Evolutionary conservation across 2,329 filamentous ascomycete species (phyloP).

Genomic region (Zopfia rhizophila): DNA sequence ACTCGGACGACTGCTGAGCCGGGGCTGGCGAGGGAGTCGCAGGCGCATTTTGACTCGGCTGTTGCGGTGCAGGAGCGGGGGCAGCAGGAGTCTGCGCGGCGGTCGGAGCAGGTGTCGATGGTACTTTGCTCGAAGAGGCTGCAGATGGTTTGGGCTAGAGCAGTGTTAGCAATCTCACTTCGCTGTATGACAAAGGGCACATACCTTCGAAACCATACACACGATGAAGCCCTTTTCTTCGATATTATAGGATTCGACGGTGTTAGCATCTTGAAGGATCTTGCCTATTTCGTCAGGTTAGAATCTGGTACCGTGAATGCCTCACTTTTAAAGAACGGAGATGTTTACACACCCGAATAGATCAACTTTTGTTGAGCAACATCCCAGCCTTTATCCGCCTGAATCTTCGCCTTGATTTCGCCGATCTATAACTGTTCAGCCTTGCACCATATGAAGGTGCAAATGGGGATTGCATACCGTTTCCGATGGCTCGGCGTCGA

Average conservation of each 20-base stretch:
- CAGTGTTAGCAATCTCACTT: constrained; percentile 29
- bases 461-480: constrained; percentile 68
- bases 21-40: constrained; percentile 62
- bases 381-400: constrained; percentile 93
- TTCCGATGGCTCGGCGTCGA: constrained; percentile 93
- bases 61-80: constrained; percentile 62
- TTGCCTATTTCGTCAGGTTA: constrained; percentile 72
- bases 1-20: constrained; percentile 53
- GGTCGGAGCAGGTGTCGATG: constrained; percentile 66
- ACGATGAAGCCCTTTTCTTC: constrained; percentile 99
- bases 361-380: constrained; percentile 92
- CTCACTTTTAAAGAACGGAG: constrained; percentile 16
- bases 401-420: constrained; percentile 91
- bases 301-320: constrained; percentile 30
- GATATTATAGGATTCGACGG: constrained; percentile 95
- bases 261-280: constrained; percentile 97
- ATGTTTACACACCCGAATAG: constrained; percentile 81
- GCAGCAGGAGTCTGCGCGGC: constrained; percentile 62
- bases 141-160: constrained; percentile 75
- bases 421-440: constrained; percentile 72
- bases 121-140: constrained; percentile 59
- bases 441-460: constrained; percentile 24
- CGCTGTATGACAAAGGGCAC: constrained; percentile 27
- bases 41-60: constrained; percentile 58
- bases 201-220: constrained; percentile 97